phyloP scores from a whole-genome alignment of 805 yeast species.

The Torulaspora delbrueckii region DNA sequence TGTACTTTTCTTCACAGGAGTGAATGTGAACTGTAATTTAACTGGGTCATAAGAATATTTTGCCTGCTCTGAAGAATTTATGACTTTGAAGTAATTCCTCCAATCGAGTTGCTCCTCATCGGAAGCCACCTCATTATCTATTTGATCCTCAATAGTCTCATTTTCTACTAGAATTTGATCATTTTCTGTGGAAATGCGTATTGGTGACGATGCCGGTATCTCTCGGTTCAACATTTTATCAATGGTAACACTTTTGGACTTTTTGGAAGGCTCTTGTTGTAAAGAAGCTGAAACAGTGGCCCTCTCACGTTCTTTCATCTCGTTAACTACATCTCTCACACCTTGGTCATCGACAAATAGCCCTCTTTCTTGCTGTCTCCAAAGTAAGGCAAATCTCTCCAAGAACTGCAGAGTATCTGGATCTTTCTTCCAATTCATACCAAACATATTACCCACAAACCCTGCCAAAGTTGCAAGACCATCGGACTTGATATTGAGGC shows the following conservation, averaged over 20 bases:
- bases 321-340: constrained; percentile 58
- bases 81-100: constrained; percentile 65
- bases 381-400: constrained; percentile 71
- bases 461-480: constrained; percentile 72
- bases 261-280: background rate
- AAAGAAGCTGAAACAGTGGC: constrained; percentile 10
- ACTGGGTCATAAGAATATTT: constrained; percentile 54
- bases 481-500: constrained; percentile 80
- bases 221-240: constrained; percentile 3
- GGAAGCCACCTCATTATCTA: constrained; percentile 5
- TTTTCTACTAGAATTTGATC: background rate
- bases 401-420: constrained; percentile 36
- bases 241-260: constrained; percentile 2
- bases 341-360: constrained; percentile 76
- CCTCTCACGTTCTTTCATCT: constrained; percentile 39
- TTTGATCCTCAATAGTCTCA: background rate
- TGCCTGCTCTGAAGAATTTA: constrained; percentile 63
- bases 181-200: background rate
- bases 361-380: constrained; percentile 91
- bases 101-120: constrained; percentile 46
- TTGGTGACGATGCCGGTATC: background rate
- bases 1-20: constrained; percentile 17
- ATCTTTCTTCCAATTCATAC: constrained; percentile 71
- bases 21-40: constrained; percentile 56
- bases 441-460: constrained; percentile 71